Conservation (phyloP, 139 green algal genomes). For the Picochlorum sp. region DNA sequence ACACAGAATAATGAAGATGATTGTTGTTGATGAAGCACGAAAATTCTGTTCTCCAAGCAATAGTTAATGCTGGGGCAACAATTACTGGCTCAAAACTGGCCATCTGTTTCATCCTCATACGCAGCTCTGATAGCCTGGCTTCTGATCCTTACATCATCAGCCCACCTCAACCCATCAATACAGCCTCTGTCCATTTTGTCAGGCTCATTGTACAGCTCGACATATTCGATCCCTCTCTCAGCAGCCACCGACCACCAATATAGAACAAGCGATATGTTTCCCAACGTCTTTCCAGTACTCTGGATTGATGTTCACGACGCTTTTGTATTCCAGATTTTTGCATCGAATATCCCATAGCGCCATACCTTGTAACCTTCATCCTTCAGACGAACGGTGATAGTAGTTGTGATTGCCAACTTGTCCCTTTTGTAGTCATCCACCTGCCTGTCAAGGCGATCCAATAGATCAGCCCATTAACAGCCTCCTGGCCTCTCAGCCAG, state of each 20-base stretch:
- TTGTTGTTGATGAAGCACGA: too few relatives aligned
- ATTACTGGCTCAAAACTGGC: too few relatives aligned
- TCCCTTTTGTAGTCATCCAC: background rate
- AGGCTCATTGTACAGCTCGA: constrained; percentile 9
- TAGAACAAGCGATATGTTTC: constrained; percentile 2
- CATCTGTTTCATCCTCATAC: too few relatives aligned
- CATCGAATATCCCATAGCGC: constrained; percentile 1
- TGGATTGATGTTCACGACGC: background rate
- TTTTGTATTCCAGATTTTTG: constrained; percentile 1
- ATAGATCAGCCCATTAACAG: background rate
- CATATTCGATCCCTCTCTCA: background rate
- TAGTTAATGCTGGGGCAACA: too few relatives aligned
- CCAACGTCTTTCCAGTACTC: constrained; percentile 7
- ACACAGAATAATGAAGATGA: too few relatives aligned
- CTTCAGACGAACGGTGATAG: background rate
- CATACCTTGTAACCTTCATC: background rate
- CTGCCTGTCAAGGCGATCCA: background rate
- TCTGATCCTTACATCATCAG: constrained; percentile 2
- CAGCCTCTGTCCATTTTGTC: background rate
- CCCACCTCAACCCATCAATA: constrained; percentile 1
- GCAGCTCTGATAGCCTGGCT: background rate
- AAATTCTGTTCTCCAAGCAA: too few relatives aligned
- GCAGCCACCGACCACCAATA: constrained; percentile 9
- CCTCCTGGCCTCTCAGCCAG: background rate
- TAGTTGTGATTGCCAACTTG: background rate